A percentile compares a stretch with the other conserved stretches of the same genome.
Conservation (phyloP, 2,329 filamentous ascomycete genomes). For the Colletotrichum somersetense region DNA sequence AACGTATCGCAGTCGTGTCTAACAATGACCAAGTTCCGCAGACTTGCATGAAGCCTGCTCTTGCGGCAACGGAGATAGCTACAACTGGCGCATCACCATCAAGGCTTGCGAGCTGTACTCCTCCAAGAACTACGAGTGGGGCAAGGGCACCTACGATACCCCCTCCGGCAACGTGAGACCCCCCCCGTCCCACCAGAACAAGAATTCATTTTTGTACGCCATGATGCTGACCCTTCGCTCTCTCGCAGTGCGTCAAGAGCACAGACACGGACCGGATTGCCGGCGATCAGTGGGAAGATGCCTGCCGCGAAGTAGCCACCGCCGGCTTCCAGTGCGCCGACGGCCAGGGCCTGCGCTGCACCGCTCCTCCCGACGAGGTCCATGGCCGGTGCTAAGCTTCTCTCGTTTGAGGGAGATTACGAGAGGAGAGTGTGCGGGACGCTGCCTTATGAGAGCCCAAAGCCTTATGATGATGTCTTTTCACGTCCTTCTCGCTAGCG, state of each 20-base stretch:
- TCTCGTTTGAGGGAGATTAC: background rate
- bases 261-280: constrained; percentile 34
- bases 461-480: background rate
- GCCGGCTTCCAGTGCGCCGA: constrained; percentile 44
- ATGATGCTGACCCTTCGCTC: background rate
- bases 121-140: constrained; percentile 34
- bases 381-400: constrained; percentile 39
- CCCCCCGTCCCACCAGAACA: background rate
- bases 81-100: constrained; percentile 45
- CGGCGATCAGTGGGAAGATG: constrained; percentile 43
- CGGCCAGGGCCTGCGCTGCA: constrained; percentile 44
- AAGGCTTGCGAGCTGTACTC: constrained; percentile 43
- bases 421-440: background rate
- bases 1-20: background rate
- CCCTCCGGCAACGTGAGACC: constrained; percentile 38
- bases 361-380: constrained; percentile 33
- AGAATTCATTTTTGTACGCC: background rate
- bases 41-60: constrained; percentile 44
- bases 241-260: constrained; percentile 35
- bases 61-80: constrained; percentile 45
- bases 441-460: background rate
- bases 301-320: constrained; percentile 41
- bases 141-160: constrained; percentile 39
- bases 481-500: background rate
- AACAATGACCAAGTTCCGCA: constrained; percentile 40